Evolutionary conservation across 192 early-diverging fungal species (phyloP).

Genomic region (Radiomyces spectabilis): DNA sequence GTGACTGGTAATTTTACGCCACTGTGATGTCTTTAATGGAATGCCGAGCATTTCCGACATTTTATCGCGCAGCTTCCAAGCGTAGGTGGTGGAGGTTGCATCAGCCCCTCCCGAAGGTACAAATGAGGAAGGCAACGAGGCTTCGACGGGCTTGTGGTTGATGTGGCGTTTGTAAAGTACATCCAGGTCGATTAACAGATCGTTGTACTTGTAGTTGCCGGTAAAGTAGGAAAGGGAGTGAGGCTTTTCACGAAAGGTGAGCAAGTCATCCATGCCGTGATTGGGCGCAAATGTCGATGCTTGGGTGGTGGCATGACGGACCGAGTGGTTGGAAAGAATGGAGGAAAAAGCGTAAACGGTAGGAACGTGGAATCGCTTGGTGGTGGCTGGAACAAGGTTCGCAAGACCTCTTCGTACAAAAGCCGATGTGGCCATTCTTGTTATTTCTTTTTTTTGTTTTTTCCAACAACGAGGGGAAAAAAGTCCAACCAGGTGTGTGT

Average conservation of each 20-base stretch:
- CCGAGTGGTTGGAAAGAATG: too few relatives aligned
- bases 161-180: conserved; percentile 35
- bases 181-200: conserved; percentile 64
- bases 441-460: neutral
- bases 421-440: neutral
- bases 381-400: neutral
- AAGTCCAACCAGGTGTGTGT: neutral
- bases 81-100: neutral
- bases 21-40: conserved; percentile 42
- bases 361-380: conserved; percentile 6
- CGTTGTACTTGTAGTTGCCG: conserved; percentile 71
- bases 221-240: conserved; percentile 82
- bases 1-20: conserved; percentile 40
- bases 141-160: conserved; percentile 4
- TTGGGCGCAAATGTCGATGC: neutral
- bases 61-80: conserved; percentile 32
- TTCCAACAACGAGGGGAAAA: too few relatives aligned
- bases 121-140: neutral
- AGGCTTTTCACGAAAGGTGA: conserved; percentile 41
- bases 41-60: conserved; percentile 39
- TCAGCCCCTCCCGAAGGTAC: neutral
- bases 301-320: neutral
- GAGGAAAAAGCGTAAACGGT: too few relatives aligned
- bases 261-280: conserved; percentile 28
- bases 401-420: neutral